Conservation (phyloP, 2,329 filamentous ascomycete genomes). For the Curvularia sp. region DNA sequence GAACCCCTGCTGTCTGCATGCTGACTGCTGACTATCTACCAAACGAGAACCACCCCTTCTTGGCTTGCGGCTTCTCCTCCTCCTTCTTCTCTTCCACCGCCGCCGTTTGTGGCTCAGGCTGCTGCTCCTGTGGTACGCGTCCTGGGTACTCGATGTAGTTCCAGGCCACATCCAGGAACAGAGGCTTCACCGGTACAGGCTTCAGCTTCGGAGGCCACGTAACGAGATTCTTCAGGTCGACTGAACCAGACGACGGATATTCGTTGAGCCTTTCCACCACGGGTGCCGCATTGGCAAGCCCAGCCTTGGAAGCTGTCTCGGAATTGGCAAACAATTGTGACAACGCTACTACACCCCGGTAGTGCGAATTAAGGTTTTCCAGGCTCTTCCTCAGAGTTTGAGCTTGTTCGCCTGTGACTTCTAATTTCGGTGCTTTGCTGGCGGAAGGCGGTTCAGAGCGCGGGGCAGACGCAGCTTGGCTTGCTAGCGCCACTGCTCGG, state of each 20-base stretch:
- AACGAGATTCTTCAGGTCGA: conserved; percentile 82
- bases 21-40: conserved; percentile 47
- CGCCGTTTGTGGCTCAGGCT: conserved; percentile 39
- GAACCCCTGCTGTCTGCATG: conserved; percentile 6
- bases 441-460: conserved; percentile 42
- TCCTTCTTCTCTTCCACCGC: conserved; percentile 36
- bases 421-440: conserved; percentile 67
- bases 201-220: conserved; percentile 85
- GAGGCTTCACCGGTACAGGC: conserved; percentile 86
- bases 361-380: conserved; percentile 75
- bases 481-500: conserved; percentile 70
- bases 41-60: conserved; percentile 62
- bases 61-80: conserved; percentile 53
- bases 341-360: conserved; percentile 85
- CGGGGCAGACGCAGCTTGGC: conserved; percentile 57
- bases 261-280: conserved; percentile 77
- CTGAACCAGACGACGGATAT: conserved; percentile 70
- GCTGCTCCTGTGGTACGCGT: conserved; percentile 52
- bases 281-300: conserved; percentile 60
- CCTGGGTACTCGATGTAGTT: conserved; percentile 95
- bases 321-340: conserved; percentile 66
- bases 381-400: conserved; percentile 68
- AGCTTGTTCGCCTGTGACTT: conserved; percentile 67
- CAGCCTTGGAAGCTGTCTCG: conserved; percentile 56
- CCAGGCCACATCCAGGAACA: conserved; percentile 96